Percentiles rank a stretch among this genome's conserved stretches.
Evolutionary conservation across 1,284 basidiomycete species (phyloP).

Genomic region (Ganoderma sinense): DNA sequence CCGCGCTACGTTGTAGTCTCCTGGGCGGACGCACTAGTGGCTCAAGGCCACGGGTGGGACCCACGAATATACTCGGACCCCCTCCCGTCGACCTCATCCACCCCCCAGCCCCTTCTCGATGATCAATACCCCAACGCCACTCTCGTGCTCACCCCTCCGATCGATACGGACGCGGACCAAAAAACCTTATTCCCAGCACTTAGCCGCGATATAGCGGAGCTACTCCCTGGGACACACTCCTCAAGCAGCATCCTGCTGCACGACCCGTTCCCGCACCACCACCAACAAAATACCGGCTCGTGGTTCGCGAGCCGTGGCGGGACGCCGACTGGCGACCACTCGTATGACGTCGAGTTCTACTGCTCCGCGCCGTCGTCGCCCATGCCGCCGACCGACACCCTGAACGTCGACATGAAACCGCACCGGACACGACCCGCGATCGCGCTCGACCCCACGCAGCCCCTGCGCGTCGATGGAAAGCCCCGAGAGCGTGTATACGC

Average conservation of each 20-base stretch:
- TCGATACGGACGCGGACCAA: background rate
- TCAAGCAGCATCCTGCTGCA: background rate
- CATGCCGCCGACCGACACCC: background rate
- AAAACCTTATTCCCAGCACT: background rate
- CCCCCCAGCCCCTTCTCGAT: background rate
- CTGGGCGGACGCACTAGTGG: background rate
- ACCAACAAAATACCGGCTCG: background rate
- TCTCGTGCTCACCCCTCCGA: background rate
- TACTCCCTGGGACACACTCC: slow-evolving; percentile 5
- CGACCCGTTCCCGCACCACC: slow-evolving; percentile 3
- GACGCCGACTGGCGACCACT: slow-evolving; percentile 1
- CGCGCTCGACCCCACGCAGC: slow-evolving; percentile 7
- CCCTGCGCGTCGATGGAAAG: slow-evolving; percentile 6
- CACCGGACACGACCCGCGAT: background rate
- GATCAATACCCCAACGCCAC: background rate
- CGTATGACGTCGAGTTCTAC: slow-evolving; percentile 3
- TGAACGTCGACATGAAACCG: background rate
- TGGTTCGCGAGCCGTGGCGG: slow-evolving; percentile 5
- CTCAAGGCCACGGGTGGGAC: background rate
- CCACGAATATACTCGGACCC: slow-evolving; percentile 5
- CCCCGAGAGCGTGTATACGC: slow-evolving; percentile 4
- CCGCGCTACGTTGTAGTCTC: background rate
- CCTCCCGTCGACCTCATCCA: background rate
- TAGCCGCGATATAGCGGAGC: background rate
- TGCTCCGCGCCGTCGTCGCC: slow-evolving; percentile 1